Conservation (phyloP, 2,329 filamentous ascomycete genomes). For the Talaromyces sp. region DNA sequence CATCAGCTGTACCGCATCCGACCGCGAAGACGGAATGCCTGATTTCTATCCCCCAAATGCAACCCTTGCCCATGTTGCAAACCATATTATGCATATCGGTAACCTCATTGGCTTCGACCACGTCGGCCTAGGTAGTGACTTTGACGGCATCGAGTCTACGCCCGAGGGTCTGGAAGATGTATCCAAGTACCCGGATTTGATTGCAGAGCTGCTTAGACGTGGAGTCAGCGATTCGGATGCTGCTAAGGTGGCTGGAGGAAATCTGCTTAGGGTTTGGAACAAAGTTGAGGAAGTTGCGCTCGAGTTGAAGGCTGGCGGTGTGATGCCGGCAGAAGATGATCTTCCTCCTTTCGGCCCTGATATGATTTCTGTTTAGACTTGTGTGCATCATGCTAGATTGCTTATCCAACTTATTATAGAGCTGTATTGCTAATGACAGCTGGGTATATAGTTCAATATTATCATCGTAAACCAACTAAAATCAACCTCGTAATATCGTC, state of each 20-base stretch:
- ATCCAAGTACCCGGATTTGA: slow-evolving; percentile 72
- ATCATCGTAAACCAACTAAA: not conserved
- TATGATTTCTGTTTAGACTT: not conserved
- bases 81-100: slow-evolving; percentile 80
- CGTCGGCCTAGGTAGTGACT: slow-evolving; percentile 86
- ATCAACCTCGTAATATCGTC: not conserved
- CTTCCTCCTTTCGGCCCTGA: slow-evolving; percentile 15
- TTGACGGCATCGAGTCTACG: slow-evolving; percentile 63
- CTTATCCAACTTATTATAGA: not conserved
- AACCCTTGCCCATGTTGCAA: slow-evolving; percentile 72
- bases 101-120: slow-evolving; percentile 79
- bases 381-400: not conserved
- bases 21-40: slow-evolving; percentile 62
- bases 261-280: slow-evolving; percentile 79
- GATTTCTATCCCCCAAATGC: slow-evolving; percentile 64
- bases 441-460: not conserved
- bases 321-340: slow-evolving; percentile 44
- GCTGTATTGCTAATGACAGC: not conserved
- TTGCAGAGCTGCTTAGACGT: slow-evolving; percentile 68
- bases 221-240: slow-evolving; percentile 73
- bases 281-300: slow-evolving; percentile 70
- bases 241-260: slow-evolving; percentile 72
- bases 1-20: slow-evolving; percentile 66
- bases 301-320: slow-evolving; percentile 59
- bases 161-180: slow-evolving; percentile 81